Conservation (phyloP, 1,139 yeast species). For the Yarrowia galli region DNA sequence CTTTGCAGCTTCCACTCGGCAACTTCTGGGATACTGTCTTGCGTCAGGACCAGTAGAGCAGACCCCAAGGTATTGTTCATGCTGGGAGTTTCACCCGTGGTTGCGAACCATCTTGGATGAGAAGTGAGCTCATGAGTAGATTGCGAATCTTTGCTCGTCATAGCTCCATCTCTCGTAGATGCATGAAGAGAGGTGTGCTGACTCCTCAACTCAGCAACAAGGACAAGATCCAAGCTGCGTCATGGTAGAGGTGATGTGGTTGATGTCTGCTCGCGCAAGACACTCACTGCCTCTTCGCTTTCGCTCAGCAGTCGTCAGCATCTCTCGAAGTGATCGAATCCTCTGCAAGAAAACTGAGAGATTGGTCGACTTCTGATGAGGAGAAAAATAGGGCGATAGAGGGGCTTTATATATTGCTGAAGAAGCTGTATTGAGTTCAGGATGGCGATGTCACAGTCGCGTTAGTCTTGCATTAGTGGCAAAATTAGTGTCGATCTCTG, state of each 20-base stretch:
- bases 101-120: not conserved
- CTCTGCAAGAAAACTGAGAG: not conserved
- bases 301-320: not conserved
- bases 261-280: not conserved
- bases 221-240: not conserved
- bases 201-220: not conserved
- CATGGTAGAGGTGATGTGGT: not conserved
- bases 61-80: too few species aligned
- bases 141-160: not conserved
- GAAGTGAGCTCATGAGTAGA: not conserved
- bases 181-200: not conserved
- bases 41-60: not conserved
- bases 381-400: not conserved
- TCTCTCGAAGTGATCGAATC: not conserved
- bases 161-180: not conserved
- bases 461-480: not conserved
- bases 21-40: not conserved
- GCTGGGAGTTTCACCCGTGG: too few species aligned
- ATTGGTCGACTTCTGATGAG: not conserved
- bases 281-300: not conserved
- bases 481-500: not conserved
- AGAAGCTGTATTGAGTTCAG: not conserved
- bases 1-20: not conserved
- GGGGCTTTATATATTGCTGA: not conserved
- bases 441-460: not conserved